phyloP scores from a whole-genome alignment of 352 stramenopile genomes.

The Pythium pyrilobum region DNA sequence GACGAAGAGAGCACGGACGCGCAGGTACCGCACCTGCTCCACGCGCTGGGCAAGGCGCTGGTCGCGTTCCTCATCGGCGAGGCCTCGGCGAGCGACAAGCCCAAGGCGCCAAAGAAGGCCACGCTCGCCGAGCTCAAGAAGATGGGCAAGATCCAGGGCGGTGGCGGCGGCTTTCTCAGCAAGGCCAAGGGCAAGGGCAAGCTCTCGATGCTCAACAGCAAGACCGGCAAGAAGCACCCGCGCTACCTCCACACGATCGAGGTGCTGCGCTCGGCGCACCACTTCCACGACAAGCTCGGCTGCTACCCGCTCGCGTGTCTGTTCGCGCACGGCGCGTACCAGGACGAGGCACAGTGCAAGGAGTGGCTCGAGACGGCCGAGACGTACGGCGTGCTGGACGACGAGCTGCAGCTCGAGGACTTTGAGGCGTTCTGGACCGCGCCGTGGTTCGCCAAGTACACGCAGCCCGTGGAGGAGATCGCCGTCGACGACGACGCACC shows the following conservation, averaged over 20 bases:
- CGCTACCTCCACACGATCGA: conserved; percentile 52
- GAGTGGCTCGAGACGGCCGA: conserved; percentile 76
- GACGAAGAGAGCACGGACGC: conserved; percentile 58
- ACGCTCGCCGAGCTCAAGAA: conserved; percentile 24
- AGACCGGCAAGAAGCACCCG: conserved; percentile 16
- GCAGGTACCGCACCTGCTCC: conserved; percentile 56
- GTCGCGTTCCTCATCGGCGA: conserved; percentile 32
- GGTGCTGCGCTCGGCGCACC: conserved; percentile 59
- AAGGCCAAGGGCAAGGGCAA: conserved; percentile 20
- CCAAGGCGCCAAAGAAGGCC: conserved; percentile 15
- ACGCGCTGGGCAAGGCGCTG: conserved; percentile 55
- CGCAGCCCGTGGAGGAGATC: conserved; percentile 30
- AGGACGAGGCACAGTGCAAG: conserved; percentile 66
- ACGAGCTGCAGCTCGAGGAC: conserved; percentile 59
- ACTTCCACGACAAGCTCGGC: conserved; percentile 80
- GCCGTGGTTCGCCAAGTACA: conserved; percentile 56
- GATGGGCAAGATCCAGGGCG: conserved; percentile 23
- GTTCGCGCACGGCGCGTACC: conserved; percentile 46
- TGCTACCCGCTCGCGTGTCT: conserved; percentile 69
- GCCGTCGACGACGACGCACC: conserved; percentile 3
- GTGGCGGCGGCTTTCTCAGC: conserved; percentile 15
- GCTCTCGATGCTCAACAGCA: conserved; percentile 15
- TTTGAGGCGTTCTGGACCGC: conserved; percentile 51
- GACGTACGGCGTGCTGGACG: conserved; percentile 70
- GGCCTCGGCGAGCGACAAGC: conserved; percentile 1